Evolutionary conservation across 2,329 filamentous ascomycete genomes (phyloP).

Genomic region (Podosphaera aphanis): DNA sequence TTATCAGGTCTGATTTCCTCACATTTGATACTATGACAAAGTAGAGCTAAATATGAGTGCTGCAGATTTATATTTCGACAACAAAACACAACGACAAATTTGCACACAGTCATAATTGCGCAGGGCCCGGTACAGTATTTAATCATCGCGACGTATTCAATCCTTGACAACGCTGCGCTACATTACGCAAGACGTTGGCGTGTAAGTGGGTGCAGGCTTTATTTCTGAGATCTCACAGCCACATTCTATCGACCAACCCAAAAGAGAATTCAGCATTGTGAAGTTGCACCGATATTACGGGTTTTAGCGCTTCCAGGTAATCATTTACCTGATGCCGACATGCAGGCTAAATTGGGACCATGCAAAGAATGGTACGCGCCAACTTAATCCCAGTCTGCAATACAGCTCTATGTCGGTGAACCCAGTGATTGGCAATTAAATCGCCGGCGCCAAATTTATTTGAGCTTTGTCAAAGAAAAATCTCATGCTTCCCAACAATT

Average conservation of each 20-base stretch:
- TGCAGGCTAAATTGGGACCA: not conserved
- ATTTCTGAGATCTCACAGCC: not conserved
- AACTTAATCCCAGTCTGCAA: not conserved
- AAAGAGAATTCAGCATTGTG: not conserved
- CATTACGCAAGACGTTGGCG: not conserved
- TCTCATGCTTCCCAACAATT: not conserved
- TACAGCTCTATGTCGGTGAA: not conserved
- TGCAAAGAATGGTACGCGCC: not conserved
- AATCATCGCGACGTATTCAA: not conserved
- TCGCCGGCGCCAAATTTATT: not conserved
- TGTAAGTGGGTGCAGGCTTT: not conserved
- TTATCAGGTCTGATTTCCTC: not conserved
- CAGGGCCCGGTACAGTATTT: not conserved
- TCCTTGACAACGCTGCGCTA: not conserved
- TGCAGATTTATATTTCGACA: not conserved
- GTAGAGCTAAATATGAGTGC: not conserved
- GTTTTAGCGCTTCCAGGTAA: not conserved
- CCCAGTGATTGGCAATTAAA: not conserved
- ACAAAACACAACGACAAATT: not conserved
- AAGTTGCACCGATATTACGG: not conserved
- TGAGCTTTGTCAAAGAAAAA: not conserved
- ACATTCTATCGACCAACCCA: not conserved
- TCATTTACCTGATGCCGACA: not conserved
- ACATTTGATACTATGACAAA: not conserved
- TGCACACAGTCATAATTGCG: not conserved